Base-by-base conservation (phyloP, 768 basidiomycete species). In the Cubamyces lactineus region DNA sequence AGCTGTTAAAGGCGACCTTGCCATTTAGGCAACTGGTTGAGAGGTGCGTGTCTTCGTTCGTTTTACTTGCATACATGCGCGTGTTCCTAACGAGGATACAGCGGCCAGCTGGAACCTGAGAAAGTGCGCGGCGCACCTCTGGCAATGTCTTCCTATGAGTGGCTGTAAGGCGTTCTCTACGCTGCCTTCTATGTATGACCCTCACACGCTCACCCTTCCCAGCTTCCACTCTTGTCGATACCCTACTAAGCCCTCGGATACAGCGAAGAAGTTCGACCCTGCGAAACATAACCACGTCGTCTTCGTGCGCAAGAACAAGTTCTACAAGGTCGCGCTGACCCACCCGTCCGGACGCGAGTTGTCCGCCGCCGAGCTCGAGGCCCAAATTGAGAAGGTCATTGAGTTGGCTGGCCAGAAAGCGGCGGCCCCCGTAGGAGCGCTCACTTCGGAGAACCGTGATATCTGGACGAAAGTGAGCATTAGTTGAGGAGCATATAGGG, bases 151-250 rank as follows among this genome's bases (percentile, higher is more conserved):
- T 93, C 93, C n/a, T 97, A 96, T 83, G 88, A 94, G 73, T 96
- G 94, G 89, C 81, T 98, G 81, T 89, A 67, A 75, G 34, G 9
- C 9, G 87, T 76, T 17, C 19, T 26, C 28, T 16, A 15, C 21
- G 23, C 47, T 46, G 43, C 26, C 8, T 26, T 19, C 7, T 38
- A 2, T 21, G 13, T 40, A 17, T 13, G 16, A 49, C 23, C 6
- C 16, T 5, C 34, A 34, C 58, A 24, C 34, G 42, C 43, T 54
- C 39, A 53, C 17, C 19, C 41, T 39, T 13, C 49, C 11, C 64
- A 91, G 89, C 24, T 99, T 99, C 85, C 97, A 98, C 75, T 81
- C 96, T 0, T 86, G 84, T n/a, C 87, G 97, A 21, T 89, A 94
- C 73, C 97, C 97, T 4, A 80, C 80, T 53, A 86, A 89, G 64